phyloP scores from a whole-genome alignment of 306 rosid genomes.

The Quercus ilex region DNA sequence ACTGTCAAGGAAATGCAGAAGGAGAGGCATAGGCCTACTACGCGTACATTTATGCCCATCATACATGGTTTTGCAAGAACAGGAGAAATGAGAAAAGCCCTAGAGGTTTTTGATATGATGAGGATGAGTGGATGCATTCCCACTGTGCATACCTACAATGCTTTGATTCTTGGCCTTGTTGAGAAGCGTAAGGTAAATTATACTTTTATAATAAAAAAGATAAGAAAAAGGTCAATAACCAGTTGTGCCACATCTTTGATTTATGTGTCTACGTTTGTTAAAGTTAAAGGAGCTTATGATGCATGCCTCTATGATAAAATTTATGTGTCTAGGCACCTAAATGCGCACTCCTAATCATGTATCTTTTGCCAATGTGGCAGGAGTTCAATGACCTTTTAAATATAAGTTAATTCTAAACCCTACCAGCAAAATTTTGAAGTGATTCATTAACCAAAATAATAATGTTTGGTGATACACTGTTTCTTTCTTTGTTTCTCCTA shows the following conservation, averaged over 20 bases:
- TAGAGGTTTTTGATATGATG: conserved; percentile 92
- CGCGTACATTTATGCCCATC: conserved; percentile 91
- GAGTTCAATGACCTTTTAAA: not conserved
- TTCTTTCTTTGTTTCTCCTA: not conserved
- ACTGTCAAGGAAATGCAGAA: conserved; percentile 85
- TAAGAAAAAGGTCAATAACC: not conserved
- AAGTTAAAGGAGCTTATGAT: not conserved
- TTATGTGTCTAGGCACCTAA: not conserved
- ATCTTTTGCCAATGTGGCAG: not conserved
- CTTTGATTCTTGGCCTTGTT: conserved; percentile 91
- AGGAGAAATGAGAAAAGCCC: conserved; percentile 75
- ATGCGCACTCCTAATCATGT: not conserved
- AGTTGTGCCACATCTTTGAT: not conserved
- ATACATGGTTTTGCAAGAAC: conserved; percentile 87
- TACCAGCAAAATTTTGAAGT: not conserved
- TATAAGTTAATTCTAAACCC: not conserved
- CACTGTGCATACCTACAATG: conserved; percentile 91
- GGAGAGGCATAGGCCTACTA: conserved; percentile 76
- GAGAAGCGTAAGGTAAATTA: conserved; percentile 82
- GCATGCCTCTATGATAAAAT: not conserved
- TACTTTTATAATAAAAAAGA: not conserved
- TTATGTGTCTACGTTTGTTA: not conserved
- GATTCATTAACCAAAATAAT: not conserved
- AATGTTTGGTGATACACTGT: not conserved
- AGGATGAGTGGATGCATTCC: conserved; percentile 93